A percentile compares a stretch with the other conserved stretches of the same genome.
phyloP scores from a whole-genome alignment of 225 moss, liverwort and hornwort genomes.

The Bryum argenteum region DNA sequence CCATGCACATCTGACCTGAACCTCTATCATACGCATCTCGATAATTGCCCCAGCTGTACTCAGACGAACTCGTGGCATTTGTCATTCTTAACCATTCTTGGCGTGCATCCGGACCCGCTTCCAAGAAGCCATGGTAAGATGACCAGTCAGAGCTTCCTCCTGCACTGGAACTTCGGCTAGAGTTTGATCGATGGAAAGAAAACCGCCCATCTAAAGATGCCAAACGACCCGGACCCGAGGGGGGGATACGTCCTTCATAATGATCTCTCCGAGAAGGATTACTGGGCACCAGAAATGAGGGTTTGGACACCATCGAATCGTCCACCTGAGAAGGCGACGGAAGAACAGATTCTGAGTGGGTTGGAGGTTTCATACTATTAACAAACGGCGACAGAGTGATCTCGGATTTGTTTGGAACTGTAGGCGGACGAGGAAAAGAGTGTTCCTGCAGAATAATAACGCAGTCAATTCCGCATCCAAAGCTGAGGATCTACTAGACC shows the following conservation, averaged over 20 bases:
- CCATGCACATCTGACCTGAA: slow-evolving; percentile 57
- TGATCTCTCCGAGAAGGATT: slow-evolving; percentile 58
- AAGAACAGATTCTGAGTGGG: slow-evolving; percentile 33
- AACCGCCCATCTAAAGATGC: slow-evolving; percentile 59
- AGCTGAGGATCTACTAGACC: slow-evolving; percentile 20
- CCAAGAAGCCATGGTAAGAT: slow-evolving; percentile 69
- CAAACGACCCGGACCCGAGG: slow-evolving; percentile 54
- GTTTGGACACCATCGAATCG: slow-evolving; percentile 55
- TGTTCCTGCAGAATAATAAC: slow-evolving; percentile 53
- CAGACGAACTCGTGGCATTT: slow-evolving; percentile 64
- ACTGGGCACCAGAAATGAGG: slow-evolving; percentile 55
- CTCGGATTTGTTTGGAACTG: slow-evolving; percentile 59
- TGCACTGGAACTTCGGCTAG: slow-evolving; percentile 72
- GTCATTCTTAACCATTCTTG: slow-evolving; percentile 67
- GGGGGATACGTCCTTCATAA: slow-evolving; percentile 65
- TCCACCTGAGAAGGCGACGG: slow-evolving; percentile 62
- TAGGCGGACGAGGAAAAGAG: slow-evolving; percentile 55
- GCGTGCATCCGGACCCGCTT: slow-evolving; percentile 65
- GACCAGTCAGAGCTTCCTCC: slow-evolving; percentile 76
- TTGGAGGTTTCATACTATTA: slow-evolving; percentile 42
- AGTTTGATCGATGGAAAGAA: slow-evolving; percentile 71
- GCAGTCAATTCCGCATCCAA: slow-evolving; percentile 4
- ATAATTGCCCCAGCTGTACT: slow-evolving; percentile 63
- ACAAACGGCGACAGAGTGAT: slow-evolving; percentile 44
- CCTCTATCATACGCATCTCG: slow-evolving; percentile 56